phyloP scores from a whole-genome alignment of 441 rosid species.

The Raphanus hybrid region DNA sequence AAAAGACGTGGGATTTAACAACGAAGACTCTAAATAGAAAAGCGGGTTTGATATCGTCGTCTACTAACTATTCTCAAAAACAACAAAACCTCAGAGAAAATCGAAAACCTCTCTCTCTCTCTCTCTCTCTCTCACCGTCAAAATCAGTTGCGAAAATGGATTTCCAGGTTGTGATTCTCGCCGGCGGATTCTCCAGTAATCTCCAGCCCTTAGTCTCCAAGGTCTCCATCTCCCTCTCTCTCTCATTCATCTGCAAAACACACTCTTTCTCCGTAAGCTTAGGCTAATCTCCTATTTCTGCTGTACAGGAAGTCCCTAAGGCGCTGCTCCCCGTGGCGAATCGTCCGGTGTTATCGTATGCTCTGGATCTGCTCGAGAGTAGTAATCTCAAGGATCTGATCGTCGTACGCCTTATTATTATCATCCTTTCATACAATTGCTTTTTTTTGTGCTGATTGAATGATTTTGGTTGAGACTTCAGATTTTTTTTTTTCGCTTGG shows the following conservation, averaged over 20 bases:
- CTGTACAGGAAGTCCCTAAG: slow-evolving; percentile 82
- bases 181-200: slow-evolving; percentile 79
- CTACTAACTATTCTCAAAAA: too few relatives aligned
- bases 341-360: slow-evolving; percentile 83
- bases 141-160: slow-evolving; percentile 49
- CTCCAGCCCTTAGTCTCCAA: slow-evolving; percentile 83
- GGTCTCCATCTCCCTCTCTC: slow-evolving; percentile 44
- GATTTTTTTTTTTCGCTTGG: slow-evolving; percentile 4
- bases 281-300: slow-evolving; percentile 18
- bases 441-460: background rate
- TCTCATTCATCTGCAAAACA: background rate
- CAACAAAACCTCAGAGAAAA: too few relatives aligned
- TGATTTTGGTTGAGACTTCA: background rate
- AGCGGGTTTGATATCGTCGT: too few relatives aligned
- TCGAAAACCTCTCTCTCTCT: too few relatives aligned
- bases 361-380: slow-evolving; percentile 77
- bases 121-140: background rate
- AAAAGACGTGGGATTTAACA: too few relatives aligned
- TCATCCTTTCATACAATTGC: slow-evolving; percentile 20
- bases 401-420: slow-evolving; percentile 55
- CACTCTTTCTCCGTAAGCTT: background rate
- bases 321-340: slow-evolving; percentile 91
- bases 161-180: slow-evolving; percentile 86
- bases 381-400: slow-evolving; percentile 89
- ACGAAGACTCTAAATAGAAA: too few relatives aligned